A percentile compares a stretch with the other conserved stretches of the same genome.
These are phyloP conservation scores for Sextonia rubra DNA, from an alignment of 164 flowering plant species.

Conservation along the genomic window DNA sequence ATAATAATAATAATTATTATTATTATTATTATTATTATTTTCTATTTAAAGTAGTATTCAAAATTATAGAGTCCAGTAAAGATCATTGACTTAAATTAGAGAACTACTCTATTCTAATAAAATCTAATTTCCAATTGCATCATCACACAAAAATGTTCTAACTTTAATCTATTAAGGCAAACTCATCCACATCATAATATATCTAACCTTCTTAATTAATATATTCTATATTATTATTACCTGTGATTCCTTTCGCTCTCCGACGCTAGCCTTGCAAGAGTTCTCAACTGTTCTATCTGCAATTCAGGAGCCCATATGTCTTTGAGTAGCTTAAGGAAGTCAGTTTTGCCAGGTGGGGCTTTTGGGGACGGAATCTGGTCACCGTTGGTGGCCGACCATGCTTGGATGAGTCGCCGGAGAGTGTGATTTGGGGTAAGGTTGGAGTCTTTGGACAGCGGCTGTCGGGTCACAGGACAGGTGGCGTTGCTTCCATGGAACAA, in stretches of 20 bases:
- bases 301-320: conserved; percentile 22
- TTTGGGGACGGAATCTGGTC: conserved; percentile 52
- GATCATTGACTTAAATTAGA: no score
- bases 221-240: not conserved
- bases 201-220: no score
- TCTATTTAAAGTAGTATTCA: no score
- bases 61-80: no score
- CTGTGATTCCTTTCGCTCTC: conserved; percentile 38
- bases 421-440: conserved; percentile 71
- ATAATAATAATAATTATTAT: no score
- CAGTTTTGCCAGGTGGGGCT: conserved; percentile 27
- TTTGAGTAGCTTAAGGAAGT: conserved; percentile 29
- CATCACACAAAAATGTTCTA: no score
- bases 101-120: no score
- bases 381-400: conserved; percentile 42
- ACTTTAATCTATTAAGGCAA: no score
- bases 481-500: conserved; percentile 21
- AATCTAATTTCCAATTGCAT: no score
- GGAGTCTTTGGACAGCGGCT: conserved; percentile 27
- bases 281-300: conserved; percentile 18
- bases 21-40: no score
- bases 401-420: conserved; percentile 58
- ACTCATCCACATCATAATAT: no score
- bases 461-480: conserved; percentile 65
- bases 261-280: conserved; percentile 23